Percentiles rank a stretch among this genome's conserved stretches.
Evolutionary conservation across 1,284 basidiomycete genomes (phyloP).

Genomic region (Mycosarcoma maydis): DNA sequence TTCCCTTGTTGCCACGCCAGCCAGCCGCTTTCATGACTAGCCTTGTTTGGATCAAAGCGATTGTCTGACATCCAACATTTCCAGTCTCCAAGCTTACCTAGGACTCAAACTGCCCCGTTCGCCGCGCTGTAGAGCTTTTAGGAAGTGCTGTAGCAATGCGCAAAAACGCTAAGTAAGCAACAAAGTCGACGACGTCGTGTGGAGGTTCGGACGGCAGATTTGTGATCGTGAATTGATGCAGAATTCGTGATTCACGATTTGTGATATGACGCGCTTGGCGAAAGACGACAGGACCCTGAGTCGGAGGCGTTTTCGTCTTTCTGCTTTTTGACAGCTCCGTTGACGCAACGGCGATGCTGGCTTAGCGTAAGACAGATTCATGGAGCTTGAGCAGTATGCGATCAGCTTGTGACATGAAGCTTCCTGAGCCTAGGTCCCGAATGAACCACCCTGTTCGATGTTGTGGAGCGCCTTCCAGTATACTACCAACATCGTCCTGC

Average conservation of each 20-base stretch:
- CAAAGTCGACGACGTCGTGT: slow-evolving; percentile 1
- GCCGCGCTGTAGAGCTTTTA: too few relatives aligned
- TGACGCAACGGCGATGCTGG: slow-evolving; percentile 9
- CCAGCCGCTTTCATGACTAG: too few relatives aligned
- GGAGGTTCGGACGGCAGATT: slow-evolving; percentile 15
- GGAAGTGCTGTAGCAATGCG: too few relatives aligned
- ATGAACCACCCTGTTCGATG: too few relatives aligned
- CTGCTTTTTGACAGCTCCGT: slow-evolving; percentile 26
- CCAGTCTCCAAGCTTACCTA: too few relatives aligned
- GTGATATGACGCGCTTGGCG: slow-evolving; percentile 31
- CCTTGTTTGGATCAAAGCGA: too few relatives aligned
- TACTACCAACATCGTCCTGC: neutral
- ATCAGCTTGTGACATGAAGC: neutral
- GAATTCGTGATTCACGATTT: too few relatives aligned
- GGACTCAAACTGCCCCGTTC: too few relatives aligned
- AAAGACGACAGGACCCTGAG: slow-evolving; percentile 29
- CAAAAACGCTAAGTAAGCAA: neutral
- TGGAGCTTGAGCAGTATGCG: neutral
- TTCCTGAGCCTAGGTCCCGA: too few relatives aligned
- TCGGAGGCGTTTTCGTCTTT: slow-evolving; percentile 1
- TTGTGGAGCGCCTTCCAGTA: too few relatives aligned
- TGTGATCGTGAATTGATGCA: neutral
- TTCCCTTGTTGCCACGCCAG: too few relatives aligned
- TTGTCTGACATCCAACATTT: too few relatives aligned
- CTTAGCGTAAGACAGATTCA: slow-evolving; percentile 25